Evolutionary conservation across 2,329 filamentous ascomycete genomes (phyloP), one percentile per base, ranked within the genome.

Genomic region (Echinosphaeria canescens): DNA sequence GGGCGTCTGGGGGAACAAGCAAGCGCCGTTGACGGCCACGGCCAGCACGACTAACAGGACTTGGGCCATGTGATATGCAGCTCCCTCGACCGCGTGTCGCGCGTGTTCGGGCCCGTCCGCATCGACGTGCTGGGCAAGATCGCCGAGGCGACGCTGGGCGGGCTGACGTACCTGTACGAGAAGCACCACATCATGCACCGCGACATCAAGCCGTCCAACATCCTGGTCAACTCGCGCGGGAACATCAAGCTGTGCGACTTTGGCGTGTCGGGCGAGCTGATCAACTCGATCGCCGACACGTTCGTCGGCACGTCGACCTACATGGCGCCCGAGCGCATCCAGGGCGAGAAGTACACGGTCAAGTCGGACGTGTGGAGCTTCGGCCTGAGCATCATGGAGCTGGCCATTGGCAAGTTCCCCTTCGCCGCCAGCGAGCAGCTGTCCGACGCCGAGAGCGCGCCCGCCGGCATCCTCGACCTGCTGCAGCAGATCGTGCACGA

Each of bases 311-410:
- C 88, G 2, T 93, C 88, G 20, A 98, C 88, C 29, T 98, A 98
- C 57, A 98, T 98, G 88, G 88, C 88, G 1, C 88, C 88, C 1
- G 88, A 98, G 55, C 71, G 88, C 48, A 98, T 98, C 38, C 84
- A 95, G 47, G 88, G 88, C 34, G 82, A 88, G 35, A 82, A 80
- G 40, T 98, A 98, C 51, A 92, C 85, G 0, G 85, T 98, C 41
- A 93, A 93, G 50, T 93, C 84, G 10, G 88, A 98, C 47, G 88
- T 98, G 4, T 98, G 88, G 88, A 93, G 84, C 62, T 90, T 93
- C 34, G 88, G 88, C 17, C 57, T 98, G 36, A 75, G 75, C 1
- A 71, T 98, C 34, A 95, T 98, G 84, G 88, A 98, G 50, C 55
- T 98, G 37, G 88, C 88, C 18, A 93, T 98, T 43, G 88, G 88